These are phyloP conservation scores for Penicillium sp. DNA, from an alignment of 2,329 filamentous ascomycete genomes.

Conservation along the genomic window DNA sequence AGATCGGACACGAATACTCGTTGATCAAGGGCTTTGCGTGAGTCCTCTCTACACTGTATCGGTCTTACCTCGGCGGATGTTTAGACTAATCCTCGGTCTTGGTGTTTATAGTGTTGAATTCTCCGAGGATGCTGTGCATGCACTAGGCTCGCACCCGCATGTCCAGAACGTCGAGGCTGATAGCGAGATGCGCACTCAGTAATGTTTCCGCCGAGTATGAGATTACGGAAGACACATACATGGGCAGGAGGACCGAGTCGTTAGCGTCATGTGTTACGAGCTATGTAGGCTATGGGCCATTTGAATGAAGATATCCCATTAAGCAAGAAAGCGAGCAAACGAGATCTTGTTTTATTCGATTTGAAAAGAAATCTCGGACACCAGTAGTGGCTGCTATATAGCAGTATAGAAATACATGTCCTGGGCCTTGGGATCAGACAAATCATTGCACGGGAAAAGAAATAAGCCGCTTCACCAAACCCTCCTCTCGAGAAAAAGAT, in stretches of 20 bases:
- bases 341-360: background rate
- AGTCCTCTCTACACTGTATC: background rate
- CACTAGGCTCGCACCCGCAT: constrained; percentile 2
- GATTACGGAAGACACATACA: background rate
- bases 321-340: background rate
- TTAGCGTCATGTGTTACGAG: background rate
- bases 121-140: background rate
- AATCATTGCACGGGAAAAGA: too few relatives aligned
- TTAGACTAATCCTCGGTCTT: background rate
- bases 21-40: constrained; percentile 13
- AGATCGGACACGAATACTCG: constrained; percentile 3
- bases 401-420: background rate
- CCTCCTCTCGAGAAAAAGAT: background rate
- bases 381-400: too few relatives aligned
- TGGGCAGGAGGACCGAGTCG: background rate
- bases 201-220: background rate
- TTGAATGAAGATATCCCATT: background rate
- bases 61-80: background rate
- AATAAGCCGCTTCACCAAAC: background rate
- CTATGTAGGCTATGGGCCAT: background rate
- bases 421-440: too few relatives aligned
- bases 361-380: too few relatives aligned
- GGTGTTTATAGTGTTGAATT: constrained; percentile 1
- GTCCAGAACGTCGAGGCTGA: constrained; percentile 4
- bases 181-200: background rate